These are phyloP conservation scores for Penicillium soppii DNA, from an alignment of 495 filamentous ascomycete genomes.

Conservation along the genomic window DNA sequence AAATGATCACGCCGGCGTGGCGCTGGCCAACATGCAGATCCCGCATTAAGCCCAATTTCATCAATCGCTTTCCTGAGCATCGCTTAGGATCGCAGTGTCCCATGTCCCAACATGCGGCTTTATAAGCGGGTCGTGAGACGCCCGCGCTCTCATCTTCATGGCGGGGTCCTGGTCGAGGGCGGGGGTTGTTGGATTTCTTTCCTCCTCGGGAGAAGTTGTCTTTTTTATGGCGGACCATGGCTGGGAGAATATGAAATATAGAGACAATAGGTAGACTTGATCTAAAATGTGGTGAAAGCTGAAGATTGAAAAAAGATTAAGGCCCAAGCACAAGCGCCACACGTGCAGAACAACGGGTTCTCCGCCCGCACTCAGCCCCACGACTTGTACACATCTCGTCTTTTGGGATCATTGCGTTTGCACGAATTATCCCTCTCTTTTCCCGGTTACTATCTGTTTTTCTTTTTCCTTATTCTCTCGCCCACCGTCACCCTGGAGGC, in stretches of 20 bases:
- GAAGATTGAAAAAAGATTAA: constrained; percentile 18
- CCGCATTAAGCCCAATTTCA: constrained; percentile 89
- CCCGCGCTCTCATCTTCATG: constrained; percentile 32
- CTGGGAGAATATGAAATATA: not conserved
- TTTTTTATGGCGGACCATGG: constrained; percentile 93
- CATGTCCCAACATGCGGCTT: constrained; percentile 96
- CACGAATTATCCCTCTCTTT: constrained; percentile 2
- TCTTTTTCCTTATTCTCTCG: constrained; percentile 2
- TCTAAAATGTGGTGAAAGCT: not conserved
- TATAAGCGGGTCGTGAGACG: constrained; percentile 63
- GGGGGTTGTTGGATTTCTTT: constrained; percentile 58
- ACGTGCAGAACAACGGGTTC: constrained; percentile 25
- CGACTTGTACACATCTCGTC: constrained; percentile 20
- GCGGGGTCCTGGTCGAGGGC: constrained; percentile 47
- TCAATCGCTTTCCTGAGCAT: constrained; percentile 92
- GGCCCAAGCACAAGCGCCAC: constrained; percentile 26
- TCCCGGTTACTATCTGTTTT: constrained; percentile 6
- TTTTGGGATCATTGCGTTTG: constrained; percentile 16
- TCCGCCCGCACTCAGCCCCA: constrained; percentile 19
- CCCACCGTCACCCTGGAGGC: constrained; percentile 72
- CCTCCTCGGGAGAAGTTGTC: constrained; percentile 73
- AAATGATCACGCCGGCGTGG: constrained; percentile 86
- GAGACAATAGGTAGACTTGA: not conserved
- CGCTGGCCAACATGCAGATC: constrained; percentile 89
- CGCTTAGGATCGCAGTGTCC: constrained; percentile 97